Conservation (phyloP, 495 filamentous ascomycete genomes). For the Neurospora sp. region DNA sequence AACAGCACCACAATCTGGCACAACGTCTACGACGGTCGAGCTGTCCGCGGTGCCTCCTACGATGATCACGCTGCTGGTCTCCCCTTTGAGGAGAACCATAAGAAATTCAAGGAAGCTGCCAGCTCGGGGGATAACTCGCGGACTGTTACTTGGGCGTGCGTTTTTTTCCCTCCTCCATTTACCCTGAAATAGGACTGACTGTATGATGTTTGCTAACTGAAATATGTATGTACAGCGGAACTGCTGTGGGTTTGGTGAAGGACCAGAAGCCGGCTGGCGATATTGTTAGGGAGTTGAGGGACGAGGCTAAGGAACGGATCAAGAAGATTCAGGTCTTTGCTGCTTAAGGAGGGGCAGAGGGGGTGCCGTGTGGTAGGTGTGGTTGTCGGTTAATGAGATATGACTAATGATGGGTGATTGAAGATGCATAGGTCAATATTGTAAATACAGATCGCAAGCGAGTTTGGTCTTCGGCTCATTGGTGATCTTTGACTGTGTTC, state of each 20-base stretch:
- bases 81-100: constrained; percentile 44
- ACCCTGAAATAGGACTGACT: background rate
- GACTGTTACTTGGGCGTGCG: constrained; percentile 47
- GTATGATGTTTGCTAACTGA: background rate
- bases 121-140: constrained; percentile 20
- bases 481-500: background rate
- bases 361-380: background rate
- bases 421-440: background rate
- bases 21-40: constrained; percentile 52
- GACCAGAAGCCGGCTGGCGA: constrained; percentile 57
- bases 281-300: constrained; percentile 62
- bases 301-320: constrained; percentile 48
- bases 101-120: constrained; percentile 45
- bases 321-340: constrained; percentile 8
- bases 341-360: background rate
- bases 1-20: constrained; percentile 59
- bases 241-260: constrained; percentile 52
- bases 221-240: constrained; percentile 20
- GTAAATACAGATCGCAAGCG: background rate
- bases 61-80: constrained; percentile 45
- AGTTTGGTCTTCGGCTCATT: background rate
- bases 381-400: background rate
- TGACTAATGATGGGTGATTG: background rate
- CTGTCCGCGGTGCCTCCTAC: constrained; percentile 50
- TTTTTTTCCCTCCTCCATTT: background rate